phyloP scores from a whole-genome alignment of 257 asterid species.

The Echium plantagineum region DNA sequence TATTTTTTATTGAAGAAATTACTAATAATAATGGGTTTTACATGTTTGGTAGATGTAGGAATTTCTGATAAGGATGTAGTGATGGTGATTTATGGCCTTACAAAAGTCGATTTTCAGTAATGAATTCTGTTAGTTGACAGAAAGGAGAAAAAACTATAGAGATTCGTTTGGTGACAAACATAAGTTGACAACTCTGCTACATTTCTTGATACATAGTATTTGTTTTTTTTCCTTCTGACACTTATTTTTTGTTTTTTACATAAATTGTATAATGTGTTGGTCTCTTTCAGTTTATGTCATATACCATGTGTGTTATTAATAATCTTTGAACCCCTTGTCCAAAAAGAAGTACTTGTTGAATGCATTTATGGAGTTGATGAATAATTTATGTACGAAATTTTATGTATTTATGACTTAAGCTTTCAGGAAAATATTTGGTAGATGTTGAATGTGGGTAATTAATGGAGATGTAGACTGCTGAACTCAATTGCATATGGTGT shows the following conservation, averaged over 20 bases:
- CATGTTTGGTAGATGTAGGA: slow-evolving; percentile 1
- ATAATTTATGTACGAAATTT: background rate
- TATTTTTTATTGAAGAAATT: too few species aligned
- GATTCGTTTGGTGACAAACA: too few species aligned
- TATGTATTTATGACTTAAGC: too few species aligned
- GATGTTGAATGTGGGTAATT: background rate
- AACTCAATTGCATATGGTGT: slow-evolving; percentile 12
- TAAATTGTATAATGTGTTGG: background rate
- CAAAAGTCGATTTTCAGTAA: background rate
- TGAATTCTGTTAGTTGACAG: background rate
- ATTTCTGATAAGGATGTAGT: slow-evolving; percentile 1
- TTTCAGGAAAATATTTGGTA: background rate
- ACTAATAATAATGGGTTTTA: slow-evolving; percentile 2
- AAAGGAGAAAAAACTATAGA: too few species aligned
- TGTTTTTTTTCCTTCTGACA: too few species aligned
- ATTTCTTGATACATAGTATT: background rate
- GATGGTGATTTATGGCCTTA: slow-evolving; percentile 5
- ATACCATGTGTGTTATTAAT: background rate
- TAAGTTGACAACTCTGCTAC: background rate
- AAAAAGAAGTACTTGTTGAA: background rate
- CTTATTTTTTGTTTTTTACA: background rate
- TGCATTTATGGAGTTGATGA: background rate
- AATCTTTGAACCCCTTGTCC: background rate
- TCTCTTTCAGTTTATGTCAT: background rate
- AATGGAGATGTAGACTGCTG: slow-evolving; percentile 7